Percentiles rank a stretch among this genome's conserved stretches.
Evolutionary conservation across 1,284 basidiomycete species (phyloP).

Genomic region (Porphyrellus sp.): DNA sequence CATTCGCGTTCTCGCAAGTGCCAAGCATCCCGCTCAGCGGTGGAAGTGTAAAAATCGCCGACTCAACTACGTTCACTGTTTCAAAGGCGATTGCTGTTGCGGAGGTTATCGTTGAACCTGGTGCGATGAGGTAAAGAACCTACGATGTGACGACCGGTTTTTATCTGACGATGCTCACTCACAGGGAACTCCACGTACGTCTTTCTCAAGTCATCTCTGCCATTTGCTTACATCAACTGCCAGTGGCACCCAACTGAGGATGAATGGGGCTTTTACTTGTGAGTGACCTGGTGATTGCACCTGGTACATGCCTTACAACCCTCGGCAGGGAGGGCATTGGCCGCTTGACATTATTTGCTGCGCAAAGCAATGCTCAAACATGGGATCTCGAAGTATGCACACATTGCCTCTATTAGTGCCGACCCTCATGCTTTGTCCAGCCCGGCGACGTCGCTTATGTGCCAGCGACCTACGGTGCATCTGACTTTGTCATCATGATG

Average conservation of each 20-base stretch:
- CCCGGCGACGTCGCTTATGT: constrained; percentile 58
- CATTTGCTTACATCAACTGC: constrained; percentile 40
- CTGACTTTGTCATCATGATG: neutral
- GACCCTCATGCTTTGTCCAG: constrained; percentile 23
- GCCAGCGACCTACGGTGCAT: constrained; percentile 43
- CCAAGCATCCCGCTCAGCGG: constrained; percentile 49
- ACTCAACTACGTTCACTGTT: constrained; percentile 52
- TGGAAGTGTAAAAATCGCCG: constrained; percentile 59
- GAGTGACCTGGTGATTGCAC: constrained; percentile 5
- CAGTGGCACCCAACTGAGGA: constrained; percentile 48
- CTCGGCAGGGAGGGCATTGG: constrained; percentile 42
- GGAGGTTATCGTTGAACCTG: constrained; percentile 53
- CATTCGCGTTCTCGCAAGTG: constrained; percentile 47
- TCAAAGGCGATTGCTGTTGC: constrained; percentile 53
- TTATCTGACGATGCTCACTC: constrained; percentile 36
- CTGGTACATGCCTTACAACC: neutral
- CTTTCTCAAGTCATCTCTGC: constrained; percentile 44
- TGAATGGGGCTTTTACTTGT: constrained; percentile 38
- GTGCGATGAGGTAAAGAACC: constrained; percentile 46
- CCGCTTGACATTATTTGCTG: constrained; percentile 41
- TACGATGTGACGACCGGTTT: too few relatives aligned
- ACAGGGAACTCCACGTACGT: constrained; percentile 51
- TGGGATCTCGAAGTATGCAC: constrained; percentile 39
- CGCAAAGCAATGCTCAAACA: constrained; percentile 38
- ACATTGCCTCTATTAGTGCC: neutral